Percentiles rank a stretch among this genome's conserved stretches.
Conservation (phyloP, 345 rosid species). For the Brassica carinata region DNA sequence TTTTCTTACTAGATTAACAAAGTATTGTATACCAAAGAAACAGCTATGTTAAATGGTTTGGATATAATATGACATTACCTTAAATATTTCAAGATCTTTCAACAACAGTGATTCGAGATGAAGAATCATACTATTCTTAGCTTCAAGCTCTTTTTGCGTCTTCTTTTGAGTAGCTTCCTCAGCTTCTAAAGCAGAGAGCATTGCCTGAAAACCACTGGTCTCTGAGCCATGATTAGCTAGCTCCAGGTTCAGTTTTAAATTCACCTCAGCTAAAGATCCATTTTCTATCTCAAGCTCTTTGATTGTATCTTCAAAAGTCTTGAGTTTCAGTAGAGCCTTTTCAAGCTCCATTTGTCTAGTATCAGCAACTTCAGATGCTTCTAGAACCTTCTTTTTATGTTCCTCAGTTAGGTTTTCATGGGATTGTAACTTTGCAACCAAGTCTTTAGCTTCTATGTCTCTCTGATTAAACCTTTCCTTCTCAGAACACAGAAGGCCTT, state of each 20-base stretch:
- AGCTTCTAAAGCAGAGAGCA: conserved; percentile 46
- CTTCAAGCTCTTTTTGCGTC: too few species aligned
- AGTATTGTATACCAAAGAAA: neutral
- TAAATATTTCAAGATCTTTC: too few species aligned
- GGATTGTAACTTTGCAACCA: conserved; percentile 53
- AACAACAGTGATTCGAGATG: too few species aligned
- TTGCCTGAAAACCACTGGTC: conserved; percentile 51
- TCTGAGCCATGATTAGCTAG: conserved; percentile 62
- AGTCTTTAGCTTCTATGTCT: conserved; percentile 59
- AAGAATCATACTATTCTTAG: too few species aligned
- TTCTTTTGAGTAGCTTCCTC: too few species aligned
- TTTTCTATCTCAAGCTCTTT: conserved; percentile 75
- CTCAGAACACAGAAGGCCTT: conserved; percentile 55
- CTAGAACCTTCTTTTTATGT: conserved; percentile 51
- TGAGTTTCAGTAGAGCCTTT: conserved; percentile 52
- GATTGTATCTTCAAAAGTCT: conserved; percentile 51
- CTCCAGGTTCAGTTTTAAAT: conserved; percentile 69
- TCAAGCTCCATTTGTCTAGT: conserved; percentile 59
- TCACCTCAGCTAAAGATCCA: conserved; percentile 73
- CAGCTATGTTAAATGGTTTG: conserved; percentile 3
- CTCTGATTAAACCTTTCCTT: conserved; percentile 40
- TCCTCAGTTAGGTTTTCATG: conserved; percentile 56
- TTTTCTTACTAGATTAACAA: conserved; percentile 9
- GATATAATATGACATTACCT: too few species aligned
- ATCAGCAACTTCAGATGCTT: conserved; percentile 56